Conservation (phyloP, 306 rosid genomes). For the Sindora glabra region DNA sequence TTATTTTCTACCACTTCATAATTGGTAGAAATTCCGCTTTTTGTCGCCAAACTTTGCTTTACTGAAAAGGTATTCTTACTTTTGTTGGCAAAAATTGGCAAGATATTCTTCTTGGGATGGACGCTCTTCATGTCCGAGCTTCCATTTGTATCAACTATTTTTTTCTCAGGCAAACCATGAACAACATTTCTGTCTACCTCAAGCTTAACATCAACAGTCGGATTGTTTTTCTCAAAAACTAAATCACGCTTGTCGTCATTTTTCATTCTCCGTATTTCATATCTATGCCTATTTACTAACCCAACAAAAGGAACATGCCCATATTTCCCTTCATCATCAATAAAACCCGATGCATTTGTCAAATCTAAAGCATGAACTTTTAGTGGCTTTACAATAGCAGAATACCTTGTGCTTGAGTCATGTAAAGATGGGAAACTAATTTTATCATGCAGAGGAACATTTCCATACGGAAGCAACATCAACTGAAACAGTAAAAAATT, state of each 20-base stretch:
- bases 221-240: not conserved
- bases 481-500: constrained; percentile 59
- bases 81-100: constrained; percentile 16
- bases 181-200: not conserved
- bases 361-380: constrained; percentile 29
- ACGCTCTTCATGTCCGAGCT: constrained; percentile 16
- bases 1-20: constrained; percentile 16
- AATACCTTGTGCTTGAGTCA: constrained; percentile 37
- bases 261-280: not conserved
- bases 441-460: constrained; percentile 1
- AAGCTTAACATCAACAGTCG: constrained; percentile 11
- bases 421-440: constrained; percentile 9
- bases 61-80: constrained; percentile 17
- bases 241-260: constrained; percentile 2
- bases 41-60: constrained; percentile 28
- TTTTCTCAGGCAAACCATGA: constrained; percentile 19
- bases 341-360: constrained; percentile 17
- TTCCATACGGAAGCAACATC: constrained; percentile 63
- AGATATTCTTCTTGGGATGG: constrained; percentile 18
- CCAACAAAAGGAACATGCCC: constrained; percentile 13
- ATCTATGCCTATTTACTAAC: constrained; percentile 11
- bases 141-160: constrained; percentile 12
- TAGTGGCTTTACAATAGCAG: constrained; percentile 37
- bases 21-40: constrained; percentile 13
- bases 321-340: constrained; percentile 15